Conservation (phyloP, 352 stramenopile genomes). For the Phytophthora sansomeana region DNA sequence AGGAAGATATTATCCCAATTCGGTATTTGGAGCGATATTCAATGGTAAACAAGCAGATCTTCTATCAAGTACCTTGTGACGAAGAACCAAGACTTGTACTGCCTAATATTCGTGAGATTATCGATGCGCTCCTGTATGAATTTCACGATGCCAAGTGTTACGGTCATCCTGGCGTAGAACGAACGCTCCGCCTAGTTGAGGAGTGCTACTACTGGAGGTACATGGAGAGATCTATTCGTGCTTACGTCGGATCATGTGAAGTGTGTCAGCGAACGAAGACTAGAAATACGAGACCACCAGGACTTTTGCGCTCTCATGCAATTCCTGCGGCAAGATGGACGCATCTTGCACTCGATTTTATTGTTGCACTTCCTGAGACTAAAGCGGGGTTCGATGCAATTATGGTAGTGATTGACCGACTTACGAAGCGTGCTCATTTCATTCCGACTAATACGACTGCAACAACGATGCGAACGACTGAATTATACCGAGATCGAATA, state of each 20-base stretch:
- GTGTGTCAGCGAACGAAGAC: constrained; percentile 3
- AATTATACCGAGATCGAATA: constrained; percentile 4
- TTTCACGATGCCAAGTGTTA: constrained; percentile 21
- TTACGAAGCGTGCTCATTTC: constrained; percentile 15
- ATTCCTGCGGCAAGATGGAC: constrained; percentile 12
- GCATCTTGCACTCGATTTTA: constrained; percentile 21
- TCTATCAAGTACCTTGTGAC: constrained; percentile 13
- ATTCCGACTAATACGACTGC: constrained; percentile 4
- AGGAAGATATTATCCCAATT: not conserved
- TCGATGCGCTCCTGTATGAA: constrained; percentile 17
- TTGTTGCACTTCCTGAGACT: not conserved
- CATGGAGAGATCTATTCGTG: too few relatives aligned
- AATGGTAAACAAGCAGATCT: not conserved
- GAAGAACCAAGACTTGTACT: constrained; percentile 15
- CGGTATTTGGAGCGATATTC: constrained; percentile 17
- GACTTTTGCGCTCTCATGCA: constrained; percentile 5
- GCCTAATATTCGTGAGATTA: constrained; percentile 16
- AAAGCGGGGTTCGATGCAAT: constrained; percentile 2
- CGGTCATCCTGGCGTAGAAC: constrained; percentile 18
- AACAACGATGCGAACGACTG: too few relatives aligned
- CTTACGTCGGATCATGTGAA: constrained; percentile 2
- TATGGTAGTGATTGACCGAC: constrained; percentile 11
- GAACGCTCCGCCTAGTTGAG: not conserved
- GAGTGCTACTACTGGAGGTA: constrained; percentile 3
- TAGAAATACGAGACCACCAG: not conserved